Base-by-base conservation (phyloP, 139 green algal genomes). In the Chlamydomonas urium region DNA sequence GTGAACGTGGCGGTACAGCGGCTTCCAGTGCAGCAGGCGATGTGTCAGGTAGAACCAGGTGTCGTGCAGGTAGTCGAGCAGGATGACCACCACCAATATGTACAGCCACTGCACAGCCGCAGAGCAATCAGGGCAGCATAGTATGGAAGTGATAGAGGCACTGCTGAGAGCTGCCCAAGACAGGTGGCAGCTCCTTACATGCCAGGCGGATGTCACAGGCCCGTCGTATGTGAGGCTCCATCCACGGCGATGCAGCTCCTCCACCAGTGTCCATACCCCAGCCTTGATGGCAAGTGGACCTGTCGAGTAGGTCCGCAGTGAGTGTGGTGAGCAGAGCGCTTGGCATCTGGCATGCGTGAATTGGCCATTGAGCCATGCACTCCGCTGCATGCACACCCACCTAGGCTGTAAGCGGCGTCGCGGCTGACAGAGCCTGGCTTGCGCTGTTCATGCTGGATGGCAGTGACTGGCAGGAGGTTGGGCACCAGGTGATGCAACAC, bases 41-140 rank as follows among this genome's bases (percentile, higher is more conserved):
- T 97, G 92, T 0, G 90, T 95, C 85, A 89, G 94, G 81, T 96
- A 97, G 80, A 97, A 97, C 92, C 92, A 97, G 17, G 86, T 48
- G 74, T 97, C 92, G 37, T 97, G 92, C 23, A 94, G 71, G 63
- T 86, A 87, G 75, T 97, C 92, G 56, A 97, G 74, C 8, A 79
- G 60, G 0, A 83, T 56, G 0, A 91, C 50, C 2, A 78, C 81
- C 19, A 83, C 23, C 33, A 85, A 4, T 1, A 84, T 72, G 79
- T 93, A 95, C 19, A 78, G 4, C 3, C 80, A 31, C 34, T 35
- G 8, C 6, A 66, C 8, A 17, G 10, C 4, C 33, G 21, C 4
- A 31, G 34, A 68, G 3, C 3, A 10, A 21, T 50, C n/a, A 29
- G 38, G 23, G 38, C 38, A 58, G 8, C 38, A 37, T 14, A 60